Evolutionary conservation across 192 early-diverging fungal species (phyloP), one percentile per base, ranked within the genome.

Genomic region (Diversispora epigaea): DNA sequence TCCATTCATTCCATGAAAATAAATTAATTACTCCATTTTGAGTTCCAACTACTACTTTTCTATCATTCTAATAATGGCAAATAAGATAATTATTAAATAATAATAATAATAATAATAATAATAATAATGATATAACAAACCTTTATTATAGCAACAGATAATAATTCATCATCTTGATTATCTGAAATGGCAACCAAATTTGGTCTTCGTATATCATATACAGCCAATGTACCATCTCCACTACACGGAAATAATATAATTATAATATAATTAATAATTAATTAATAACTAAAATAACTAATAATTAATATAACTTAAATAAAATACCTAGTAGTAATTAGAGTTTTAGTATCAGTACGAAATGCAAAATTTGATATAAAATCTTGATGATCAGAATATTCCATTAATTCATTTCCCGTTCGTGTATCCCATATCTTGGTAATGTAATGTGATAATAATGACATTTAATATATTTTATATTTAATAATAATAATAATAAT

Each of bases 141-240:
- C 73, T 89, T 88, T 10, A 95, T 87, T 60, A 94, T 78, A 4
- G 78, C 77, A 19, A 98, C 85, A 25, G 92, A 97, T 56, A 99
- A 78, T 49, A 98, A 85, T 77, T 98, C 98, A 80, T 97, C 96
- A 46, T 98, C 98, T 85, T 95, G 94, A 77, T 96, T 92, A 40
- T 91, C 98, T 6, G 94, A 98, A 76, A 94, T 90, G 44, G 89
- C 93, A 39, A 93, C 81, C 14, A 94, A 91, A 62, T 93, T 90
- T 12, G 87, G 82, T 80, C 96, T 96, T 61, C 96, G 91, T 54
- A 96, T 87, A 78, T 99, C 96, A 77, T 92, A 96, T 4, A 94
- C 88, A 19, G 94, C 93, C 76, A 99, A 83, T 52, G 87, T 92
- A 3, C 96, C 98, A 76, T 98, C 96, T 25, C 92, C 96, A 76